These are phyloP conservation scores for Casuarina cunninghamiana DNA, from an alignment of 306 rosid species.

Conservation along the genomic window DNA sequence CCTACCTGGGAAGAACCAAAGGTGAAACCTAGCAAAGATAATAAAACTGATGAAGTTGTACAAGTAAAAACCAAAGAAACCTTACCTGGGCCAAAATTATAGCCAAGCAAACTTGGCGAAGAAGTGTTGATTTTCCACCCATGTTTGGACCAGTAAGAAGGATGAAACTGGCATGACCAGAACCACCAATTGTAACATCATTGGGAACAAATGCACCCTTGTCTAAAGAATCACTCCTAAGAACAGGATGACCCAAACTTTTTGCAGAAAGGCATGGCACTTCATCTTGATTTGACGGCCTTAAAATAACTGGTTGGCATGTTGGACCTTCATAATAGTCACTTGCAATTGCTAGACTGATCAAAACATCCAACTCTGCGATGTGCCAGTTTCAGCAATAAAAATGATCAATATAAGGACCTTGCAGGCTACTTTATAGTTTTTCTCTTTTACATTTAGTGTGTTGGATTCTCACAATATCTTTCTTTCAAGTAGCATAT, in stretches of 20 bases:
- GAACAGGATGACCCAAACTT: slow-evolving; percentile 87
- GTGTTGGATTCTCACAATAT: background rate
- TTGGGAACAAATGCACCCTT: slow-evolving; percentile 84
- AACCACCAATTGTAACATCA: slow-evolving; percentile 74
- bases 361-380: slow-evolving; percentile 93
- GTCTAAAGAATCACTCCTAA: slow-evolving; percentile 82
- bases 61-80: slow-evolving; percentile 20
- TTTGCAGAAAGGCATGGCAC: slow-evolving; percentile 67
- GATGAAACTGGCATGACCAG: slow-evolving; percentile 62
- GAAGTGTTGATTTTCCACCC: slow-evolving; percentile 99
- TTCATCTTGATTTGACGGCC: slow-evolving; percentile 45
- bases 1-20: slow-evolving; percentile 66
- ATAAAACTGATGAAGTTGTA: slow-evolving; percentile 15
- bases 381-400: slow-evolving; percentile 39
- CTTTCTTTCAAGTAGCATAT: background rate
- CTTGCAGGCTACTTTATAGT: background rate
- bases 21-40: slow-evolving; percentile 17
- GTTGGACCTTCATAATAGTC: slow-evolving; percentile 83
- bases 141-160: slow-evolving; percentile 97
- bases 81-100: slow-evolving; percentile 88
- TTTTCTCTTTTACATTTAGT: slow-evolving; percentile 5
- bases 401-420: slow-evolving; percentile 9
- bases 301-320: slow-evolving; percentile 64
- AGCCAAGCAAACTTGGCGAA: slow-evolving; percentile 97
- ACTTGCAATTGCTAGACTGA: slow-evolving; percentile 80